Evolutionary conservation across 2,329 filamentous ascomycete species (phyloP).

Genomic region (Calonectria leucothoes): DNA sequence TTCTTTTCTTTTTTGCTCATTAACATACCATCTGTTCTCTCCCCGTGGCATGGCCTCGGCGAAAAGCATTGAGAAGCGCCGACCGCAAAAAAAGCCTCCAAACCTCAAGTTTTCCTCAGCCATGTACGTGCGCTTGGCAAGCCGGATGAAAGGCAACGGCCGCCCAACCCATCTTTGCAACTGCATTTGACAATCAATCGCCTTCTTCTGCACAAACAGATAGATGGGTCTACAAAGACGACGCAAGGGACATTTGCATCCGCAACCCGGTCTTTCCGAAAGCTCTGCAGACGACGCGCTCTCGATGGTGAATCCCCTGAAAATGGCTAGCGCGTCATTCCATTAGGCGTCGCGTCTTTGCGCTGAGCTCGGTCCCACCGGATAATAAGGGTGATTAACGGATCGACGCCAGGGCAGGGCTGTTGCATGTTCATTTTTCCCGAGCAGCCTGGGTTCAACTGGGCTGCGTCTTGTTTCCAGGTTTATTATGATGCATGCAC

Average conservation of each 20-base stretch:
- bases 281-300: not conserved
- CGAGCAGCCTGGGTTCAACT: not conserved
- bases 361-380: not conserved
- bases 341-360: not conserved
- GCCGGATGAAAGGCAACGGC: not conserved
- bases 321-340: not conserved
- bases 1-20: not conserved
- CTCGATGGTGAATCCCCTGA: not conserved
- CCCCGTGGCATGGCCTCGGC: not conserved
- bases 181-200: not conserved
- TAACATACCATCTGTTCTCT: not conserved
- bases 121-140: not conserved
- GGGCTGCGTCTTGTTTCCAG: not conserved
- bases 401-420: not conserved
- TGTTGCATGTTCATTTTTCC: not conserved
- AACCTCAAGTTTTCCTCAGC: not conserved
- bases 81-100: not conserved
- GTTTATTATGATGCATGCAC: not conserved
- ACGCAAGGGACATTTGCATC: not conserved
- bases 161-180: too few relatives aligned
- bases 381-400: slow-evolving; percentile 5
- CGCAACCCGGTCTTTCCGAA: not conserved
- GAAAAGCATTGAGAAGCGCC: not conserved
- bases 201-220: not conserved
- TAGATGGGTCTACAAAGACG: not conserved